phyloP scores from a whole-genome alignment of 2,329 filamentous ascomycete species.

The Onygena corvina region DNA sequence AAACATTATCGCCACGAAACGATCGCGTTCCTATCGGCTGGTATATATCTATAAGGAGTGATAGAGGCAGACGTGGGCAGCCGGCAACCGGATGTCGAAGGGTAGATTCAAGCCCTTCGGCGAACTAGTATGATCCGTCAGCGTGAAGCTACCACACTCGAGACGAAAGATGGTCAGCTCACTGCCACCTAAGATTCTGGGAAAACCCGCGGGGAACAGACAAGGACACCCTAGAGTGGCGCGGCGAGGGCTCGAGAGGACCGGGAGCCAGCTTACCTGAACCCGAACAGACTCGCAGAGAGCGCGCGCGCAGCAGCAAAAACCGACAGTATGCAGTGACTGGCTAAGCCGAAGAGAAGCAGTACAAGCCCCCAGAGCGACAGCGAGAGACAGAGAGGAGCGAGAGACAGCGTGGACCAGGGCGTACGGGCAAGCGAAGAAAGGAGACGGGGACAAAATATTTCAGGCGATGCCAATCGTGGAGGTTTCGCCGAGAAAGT shows the following conservation, averaged over 20 bases:
- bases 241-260: not conserved
- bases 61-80: not conserved
- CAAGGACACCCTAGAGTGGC: not conserved
- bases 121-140: not conserved
- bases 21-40: not conserved
- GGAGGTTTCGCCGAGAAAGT: constrained; percentile 1
- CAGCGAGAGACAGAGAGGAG: constrained; percentile 1
- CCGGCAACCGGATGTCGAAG: too few species aligned
- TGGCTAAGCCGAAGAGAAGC: too few species aligned
- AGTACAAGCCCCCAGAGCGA: not conserved
- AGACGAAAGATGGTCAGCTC: not conserved
- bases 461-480: not conserved
- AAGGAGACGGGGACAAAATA: not conserved
- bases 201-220: not conserved
- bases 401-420: not conserved
- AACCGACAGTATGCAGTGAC: too few species aligned
- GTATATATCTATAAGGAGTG: not conserved
- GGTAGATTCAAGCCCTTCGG: too few species aligned
- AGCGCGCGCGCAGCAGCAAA: not conserved
- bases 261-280: not conserved
- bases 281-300: not conserved
- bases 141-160: too few species aligned
- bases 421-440: not conserved
- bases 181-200: not conserved
- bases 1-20: constrained; percentile 11